Conservation (phyloP, 2,329 filamentous ascomycete species). For the Fusarium nematophilum region DNA sequence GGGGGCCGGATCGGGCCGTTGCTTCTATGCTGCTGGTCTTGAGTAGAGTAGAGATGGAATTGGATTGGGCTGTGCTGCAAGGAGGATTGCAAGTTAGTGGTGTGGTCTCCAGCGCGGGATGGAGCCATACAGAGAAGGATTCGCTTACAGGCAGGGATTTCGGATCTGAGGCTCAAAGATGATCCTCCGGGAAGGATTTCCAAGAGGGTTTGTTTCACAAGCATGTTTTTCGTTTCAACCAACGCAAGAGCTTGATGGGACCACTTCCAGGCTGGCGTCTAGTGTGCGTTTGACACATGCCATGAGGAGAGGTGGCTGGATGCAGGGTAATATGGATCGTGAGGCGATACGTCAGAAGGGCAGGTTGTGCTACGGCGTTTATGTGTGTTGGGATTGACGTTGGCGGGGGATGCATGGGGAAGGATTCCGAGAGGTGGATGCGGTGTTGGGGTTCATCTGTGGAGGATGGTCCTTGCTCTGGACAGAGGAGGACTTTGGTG, state of each 20-base stretch:
- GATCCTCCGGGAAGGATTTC: slow-evolving; percentile 5
- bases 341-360: neutral
- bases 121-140: too few species aligned
- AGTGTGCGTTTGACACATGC: too few species aligned
- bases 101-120: too few species aligned
- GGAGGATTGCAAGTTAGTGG: too few species aligned
- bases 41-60: too few species aligned
- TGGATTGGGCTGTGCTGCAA: too few species aligned
- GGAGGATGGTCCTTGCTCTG: neutral
- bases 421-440: neutral
- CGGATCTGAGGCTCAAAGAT: slow-evolving; percentile 5
- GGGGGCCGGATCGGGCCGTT: neutral
- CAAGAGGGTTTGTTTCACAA: slow-evolving; percentile 26
- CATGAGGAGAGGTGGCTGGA: neutral
- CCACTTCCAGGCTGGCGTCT: neutral
- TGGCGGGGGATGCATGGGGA: slow-evolving; percentile 1
- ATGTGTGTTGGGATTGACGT: neutral
- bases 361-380: slow-evolving; percentile 8
- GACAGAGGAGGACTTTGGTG: too few species aligned
- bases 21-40: too few species aligned
- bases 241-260: neutral
- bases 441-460: neutral
- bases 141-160: too few species aligned
- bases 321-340: neutral
- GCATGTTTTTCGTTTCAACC: too few species aligned